A percentile compares a stretch with the other conserved stretches of the same genome.
Conservation (phyloP, 129 eudicot genomes). For the Helianthus tuberosus region DNA sequence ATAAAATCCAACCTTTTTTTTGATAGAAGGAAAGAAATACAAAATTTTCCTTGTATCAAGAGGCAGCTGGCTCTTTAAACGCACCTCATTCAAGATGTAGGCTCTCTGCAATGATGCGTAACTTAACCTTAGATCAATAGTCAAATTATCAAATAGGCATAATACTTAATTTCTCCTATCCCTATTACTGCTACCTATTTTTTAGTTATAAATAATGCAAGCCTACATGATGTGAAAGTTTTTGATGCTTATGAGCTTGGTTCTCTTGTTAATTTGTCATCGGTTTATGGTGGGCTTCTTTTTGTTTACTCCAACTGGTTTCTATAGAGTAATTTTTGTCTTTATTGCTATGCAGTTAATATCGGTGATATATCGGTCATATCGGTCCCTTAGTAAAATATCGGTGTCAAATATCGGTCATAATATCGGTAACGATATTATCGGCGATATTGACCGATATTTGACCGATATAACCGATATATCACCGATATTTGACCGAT, state of each 20-base stretch:
- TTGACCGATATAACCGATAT: too few relatives aligned
- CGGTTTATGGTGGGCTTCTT: not conserved
- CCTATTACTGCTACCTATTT: not conserved
- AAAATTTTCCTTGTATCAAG: not conserved
- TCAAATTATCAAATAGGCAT: not conserved
- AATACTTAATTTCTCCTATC: not conserved
- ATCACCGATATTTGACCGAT: too few relatives aligned
- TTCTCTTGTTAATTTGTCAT: not conserved
- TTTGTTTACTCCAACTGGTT: not conserved
- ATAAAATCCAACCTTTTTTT: not conserved
- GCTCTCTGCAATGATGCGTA: not conserved
- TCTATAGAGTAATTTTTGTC: not conserved
- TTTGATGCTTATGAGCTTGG: constrained; percentile 1
- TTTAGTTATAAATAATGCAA: not conserved
- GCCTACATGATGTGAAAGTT: not conserved
- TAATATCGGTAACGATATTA: too few relatives aligned
- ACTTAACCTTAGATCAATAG: not conserved
- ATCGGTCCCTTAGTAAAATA: too few relatives aligned
- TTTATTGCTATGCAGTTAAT: too few relatives aligned
- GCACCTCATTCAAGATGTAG: not conserved
- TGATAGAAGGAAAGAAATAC: not conserved
- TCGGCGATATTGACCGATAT: too few relatives aligned
- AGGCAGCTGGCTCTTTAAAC: not conserved
- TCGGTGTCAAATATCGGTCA: too few relatives aligned
- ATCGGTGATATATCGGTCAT: too few relatives aligned